Conservation (phyloP, 139 green algal species). For the Chlorella sp. region DNA sequence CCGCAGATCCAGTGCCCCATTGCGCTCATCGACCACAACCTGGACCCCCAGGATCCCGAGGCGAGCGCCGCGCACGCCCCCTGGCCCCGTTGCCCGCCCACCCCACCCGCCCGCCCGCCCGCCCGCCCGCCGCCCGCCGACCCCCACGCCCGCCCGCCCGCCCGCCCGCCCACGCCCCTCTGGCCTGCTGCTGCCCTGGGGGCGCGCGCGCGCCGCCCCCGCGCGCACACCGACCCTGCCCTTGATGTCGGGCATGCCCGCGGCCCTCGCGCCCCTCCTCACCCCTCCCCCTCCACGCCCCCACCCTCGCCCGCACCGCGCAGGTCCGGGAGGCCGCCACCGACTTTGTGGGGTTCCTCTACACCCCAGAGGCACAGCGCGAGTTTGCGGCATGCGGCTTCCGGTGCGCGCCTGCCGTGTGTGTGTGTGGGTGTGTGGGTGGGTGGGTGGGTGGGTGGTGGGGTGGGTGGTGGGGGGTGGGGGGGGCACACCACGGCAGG, state of each 20-base stretch:
- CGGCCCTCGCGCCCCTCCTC: too few relatives aligned
- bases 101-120: conserved; percentile 8
- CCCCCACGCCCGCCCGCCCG: too few relatives aligned
- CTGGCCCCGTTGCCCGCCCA: conserved; percentile 49
- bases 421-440: not conserved
- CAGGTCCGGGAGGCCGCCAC: conserved; percentile 56
- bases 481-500: too few relatives aligned
- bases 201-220: too few relatives aligned
- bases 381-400: conserved; percentile 80
- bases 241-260: too few relatives aligned
- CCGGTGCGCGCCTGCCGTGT: conserved; percentile 31
- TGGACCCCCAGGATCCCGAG: conserved; percentile 46
- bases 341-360: conserved; percentile 75
- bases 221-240: too few relatives aligned
- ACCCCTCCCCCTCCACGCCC: too few relatives aligned
- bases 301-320: too few relatives aligned
- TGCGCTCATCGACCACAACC: conserved; percentile 49
- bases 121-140: too few relatives aligned
- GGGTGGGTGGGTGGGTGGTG: not conserved
- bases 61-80: too few relatives aligned
- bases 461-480: not conserved
- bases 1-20: conserved; percentile 65
- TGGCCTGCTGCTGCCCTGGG: too few relatives aligned
- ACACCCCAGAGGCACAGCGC: conserved; percentile 63
- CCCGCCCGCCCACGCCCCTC: too few relatives aligned